These are phyloP conservation scores for Betula pendula DNA, from an alignment of 306 rosid genomes.

Conservation along the genomic window DNA sequence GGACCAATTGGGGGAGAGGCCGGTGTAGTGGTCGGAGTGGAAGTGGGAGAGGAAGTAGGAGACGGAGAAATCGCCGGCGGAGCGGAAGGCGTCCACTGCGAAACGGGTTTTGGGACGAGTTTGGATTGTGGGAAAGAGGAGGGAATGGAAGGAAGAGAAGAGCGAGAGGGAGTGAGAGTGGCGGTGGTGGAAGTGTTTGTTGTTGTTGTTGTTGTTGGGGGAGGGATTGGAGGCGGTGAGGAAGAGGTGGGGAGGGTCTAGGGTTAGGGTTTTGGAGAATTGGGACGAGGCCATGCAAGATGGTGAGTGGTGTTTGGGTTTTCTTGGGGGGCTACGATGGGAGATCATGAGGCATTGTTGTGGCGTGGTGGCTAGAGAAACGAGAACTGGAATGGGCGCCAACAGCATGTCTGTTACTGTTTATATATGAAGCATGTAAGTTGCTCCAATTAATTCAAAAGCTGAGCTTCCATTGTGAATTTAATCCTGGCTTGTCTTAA, in stretches of 20 bases:
- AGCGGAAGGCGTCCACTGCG: conserved; percentile 73
- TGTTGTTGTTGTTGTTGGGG: conserved; percentile 31
- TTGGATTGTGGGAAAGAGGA: conserved; percentile 63
- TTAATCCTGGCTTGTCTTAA: too few species aligned
- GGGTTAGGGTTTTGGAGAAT: conserved; percentile 35
- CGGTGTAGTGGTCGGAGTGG: conserved; percentile 89
- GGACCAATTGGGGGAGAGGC: conserved; percentile 71
- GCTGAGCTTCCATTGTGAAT: too few species aligned
- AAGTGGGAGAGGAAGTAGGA: conserved; percentile 92
- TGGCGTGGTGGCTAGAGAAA: neutral
- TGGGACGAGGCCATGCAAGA: conserved; percentile 34
- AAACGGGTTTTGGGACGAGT: conserved; percentile 76
- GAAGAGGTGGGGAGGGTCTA: conserved; percentile 53
- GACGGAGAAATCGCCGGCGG: conserved; percentile 52
- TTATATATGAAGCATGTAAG: too few species aligned
- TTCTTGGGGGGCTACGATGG: neutral
- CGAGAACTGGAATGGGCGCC: neutral
- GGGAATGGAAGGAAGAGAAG: conserved; percentile 42
- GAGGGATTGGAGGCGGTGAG: conserved; percentile 42
- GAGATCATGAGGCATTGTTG: conserved; percentile 5
- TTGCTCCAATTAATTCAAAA: too few species aligned
- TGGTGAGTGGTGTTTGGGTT: neutral
- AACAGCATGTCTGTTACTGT: too few species aligned
- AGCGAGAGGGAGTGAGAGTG: conserved; percentile 21
- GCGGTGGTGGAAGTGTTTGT: neutral